Base-by-base conservation (phyloP, 2,329 filamentous ascomycete genomes). In the Orbilia quercus region DNA sequence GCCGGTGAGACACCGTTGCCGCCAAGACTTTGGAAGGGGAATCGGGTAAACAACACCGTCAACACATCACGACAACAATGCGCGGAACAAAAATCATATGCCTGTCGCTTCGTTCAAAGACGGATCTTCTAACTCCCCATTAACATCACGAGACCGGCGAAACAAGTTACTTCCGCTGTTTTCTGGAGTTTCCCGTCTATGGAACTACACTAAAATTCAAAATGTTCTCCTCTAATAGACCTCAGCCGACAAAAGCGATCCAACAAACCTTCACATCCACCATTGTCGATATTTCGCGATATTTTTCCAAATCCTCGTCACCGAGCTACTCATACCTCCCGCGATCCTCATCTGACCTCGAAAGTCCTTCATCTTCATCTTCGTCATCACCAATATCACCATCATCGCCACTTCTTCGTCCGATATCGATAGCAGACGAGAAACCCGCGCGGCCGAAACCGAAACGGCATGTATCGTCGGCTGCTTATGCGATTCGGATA, bases 341-440 rank as follows among this genome's bases (percentile, higher is more conserved):
- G n/a, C 48, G 22, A 20, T 50, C 44, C 18, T 48, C 62, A 1
- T 44, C 62, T 2, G 62, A 65, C n/a, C 22, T 65, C 18, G 60
- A 65, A 28, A 57, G 44, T 63, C 83, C 84, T 54, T 83, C 83
- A 14, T 82, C 79, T 11, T 83, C 82, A 2, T 85, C 81, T 76
- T 83, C 87, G 57, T 86, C 84, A 42, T 83, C 91, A 0, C 88
- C 91, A 25, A 40, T 51, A 25, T 72, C 67, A 11, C 59, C 67
- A n/a, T 53, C 64, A 1, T 60, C 47, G 14, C 62, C 62, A n/a
- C 40, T 65, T 9, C 60, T 60, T 2, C 57, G 44, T n/a, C 36
- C 22, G 16, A 47, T 28, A 44, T 48, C 22, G 28, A 6, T 63
- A 12, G 34, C 20, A 16, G 50, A 65, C 34, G 50, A 54, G 12